A percentile compares a stretch with the other conserved stretches of the same genome.
Conservation (phyloP, 352 stramenopile species). For the Globisporangium recalcitrans region DNA sequence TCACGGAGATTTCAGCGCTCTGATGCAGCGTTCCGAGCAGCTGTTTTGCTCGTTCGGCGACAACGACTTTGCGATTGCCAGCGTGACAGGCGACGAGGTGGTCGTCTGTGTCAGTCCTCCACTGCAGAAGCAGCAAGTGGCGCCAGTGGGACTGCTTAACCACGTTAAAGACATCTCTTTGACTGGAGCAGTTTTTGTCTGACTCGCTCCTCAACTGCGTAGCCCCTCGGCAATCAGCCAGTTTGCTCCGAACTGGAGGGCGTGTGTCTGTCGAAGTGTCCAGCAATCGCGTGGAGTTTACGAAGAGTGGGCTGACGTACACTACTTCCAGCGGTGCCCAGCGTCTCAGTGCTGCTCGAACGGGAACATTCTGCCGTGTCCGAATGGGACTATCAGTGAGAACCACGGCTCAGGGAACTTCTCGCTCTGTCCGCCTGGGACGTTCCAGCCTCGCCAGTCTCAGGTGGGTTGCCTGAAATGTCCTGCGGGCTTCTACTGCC, state of each 20-base stretch:
- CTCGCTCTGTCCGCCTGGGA: slow-evolving; percentile 89
- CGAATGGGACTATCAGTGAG: slow-evolving; percentile 86
- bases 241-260: slow-evolving; percentile 34
- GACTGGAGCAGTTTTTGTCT: slow-evolving; percentile 74
- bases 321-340: slow-evolving; percentile 71
- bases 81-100: slow-evolving; percentile 9
- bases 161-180: slow-evolving; percentile 16
- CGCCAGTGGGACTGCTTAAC: slow-evolving; percentile 28
- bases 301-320: slow-evolving; percentile 54
- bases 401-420: slow-evolving; percentile 80
- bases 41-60: slow-evolving; percentile 35
- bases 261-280: slow-evolving; percentile 79
- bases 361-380: slow-evolving; percentile 55
- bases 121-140: not conserved
- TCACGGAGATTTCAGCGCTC: slow-evolving; percentile 22
- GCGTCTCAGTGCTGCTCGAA: slow-evolving; percentile 53
- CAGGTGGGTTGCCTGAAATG: slow-evolving; percentile 85
- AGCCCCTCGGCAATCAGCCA: slow-evolving; percentile 54
- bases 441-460: slow-evolving; percentile 89
- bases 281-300: slow-evolving; percentile 85
- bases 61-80: slow-evolving; percentile 5
- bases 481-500: slow-evolving; percentile 93
- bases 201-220: slow-evolving; percentile 75
- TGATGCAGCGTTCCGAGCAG: not conserved
- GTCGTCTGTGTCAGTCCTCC: slow-evolving; percentile 27